Evolutionary conservation across 768 basidiomycete species (phyloP).

Genomic region (Sistotremastrum suecicum): DNA sequence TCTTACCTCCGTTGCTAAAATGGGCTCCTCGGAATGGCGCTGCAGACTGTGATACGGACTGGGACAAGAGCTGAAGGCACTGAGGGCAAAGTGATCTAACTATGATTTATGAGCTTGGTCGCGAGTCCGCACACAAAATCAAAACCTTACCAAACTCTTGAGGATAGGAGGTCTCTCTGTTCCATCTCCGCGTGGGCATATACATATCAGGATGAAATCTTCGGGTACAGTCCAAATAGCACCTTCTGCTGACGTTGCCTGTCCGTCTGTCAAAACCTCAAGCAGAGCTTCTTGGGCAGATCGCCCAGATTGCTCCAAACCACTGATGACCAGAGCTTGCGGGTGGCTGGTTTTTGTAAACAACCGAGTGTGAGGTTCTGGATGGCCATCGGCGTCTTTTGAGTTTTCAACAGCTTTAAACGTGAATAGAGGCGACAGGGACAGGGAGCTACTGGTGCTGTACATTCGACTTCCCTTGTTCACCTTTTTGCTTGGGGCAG

Average conservation of each 20-base stretch:
- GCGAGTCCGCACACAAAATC: background rate
- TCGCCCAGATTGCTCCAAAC: constrained; percentile 46
- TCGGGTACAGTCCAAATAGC: constrained; percentile 46
- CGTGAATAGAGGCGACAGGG: too few relatives aligned
- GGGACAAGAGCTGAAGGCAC: constrained; percentile 21
- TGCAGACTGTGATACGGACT: too few relatives aligned
- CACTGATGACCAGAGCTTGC: constrained; percentile 50
- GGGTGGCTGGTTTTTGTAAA: constrained; percentile 17
- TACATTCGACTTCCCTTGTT: too few relatives aligned
- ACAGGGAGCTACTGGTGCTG: too few relatives aligned
- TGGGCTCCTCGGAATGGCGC: too few relatives aligned
- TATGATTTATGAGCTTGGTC: constrained; percentile 13
- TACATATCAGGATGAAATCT: constrained; percentile 58
- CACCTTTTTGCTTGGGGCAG: too few relatives aligned
- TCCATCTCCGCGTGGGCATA: constrained; percentile 45
- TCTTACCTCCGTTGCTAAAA: too few relatives aligned
- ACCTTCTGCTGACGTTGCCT: constrained; percentile 19
- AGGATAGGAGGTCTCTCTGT: constrained; percentile 53
- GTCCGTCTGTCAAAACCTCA: constrained; percentile 22
- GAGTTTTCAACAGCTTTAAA: too few relatives aligned
- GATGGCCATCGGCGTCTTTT: too few relatives aligned
- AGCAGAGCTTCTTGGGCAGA: constrained; percentile 45
- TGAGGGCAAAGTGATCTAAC: constrained; percentile 75
- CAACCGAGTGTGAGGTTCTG: too few relatives aligned
- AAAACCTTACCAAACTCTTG: constrained; percentile 41